These are phyloP conservation scores for Cryptococcus sp. DNA, from an alignment of 1,284 basidiomycete species.

Conservation along the genomic window DNA sequence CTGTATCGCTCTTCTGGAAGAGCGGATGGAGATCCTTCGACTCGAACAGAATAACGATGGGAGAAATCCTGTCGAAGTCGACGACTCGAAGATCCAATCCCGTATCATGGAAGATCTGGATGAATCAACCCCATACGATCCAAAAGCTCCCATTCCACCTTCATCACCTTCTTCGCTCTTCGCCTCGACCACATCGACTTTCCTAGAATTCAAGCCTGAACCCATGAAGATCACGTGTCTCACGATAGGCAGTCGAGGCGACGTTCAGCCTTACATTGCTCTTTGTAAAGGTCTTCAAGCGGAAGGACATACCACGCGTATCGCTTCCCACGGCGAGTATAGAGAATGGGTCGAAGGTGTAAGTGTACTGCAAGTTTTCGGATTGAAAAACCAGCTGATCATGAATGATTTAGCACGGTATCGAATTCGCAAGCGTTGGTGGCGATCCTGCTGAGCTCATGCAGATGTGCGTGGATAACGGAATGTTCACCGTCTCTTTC, in stretches of 20 bases:
- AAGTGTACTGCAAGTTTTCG: slow-evolving; percentile 47
- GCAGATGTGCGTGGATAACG: slow-evolving; percentile 93
- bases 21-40: slow-evolving; percentile 73
- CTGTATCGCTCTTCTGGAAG: slow-evolving; percentile 72
- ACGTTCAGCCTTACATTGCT: slow-evolving; percentile 93
- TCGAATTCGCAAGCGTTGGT: slow-evolving; percentile 89
- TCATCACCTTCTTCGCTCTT: slow-evolving; percentile 64
- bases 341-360: slow-evolving; percentile 92
- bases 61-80: slow-evolving; percentile 1
- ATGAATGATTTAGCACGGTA: slow-evolving; percentile 66
- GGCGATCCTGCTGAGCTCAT: slow-evolving; percentile 96
- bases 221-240: slow-evolving; percentile 85
- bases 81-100: slow-evolving; percentile 27
- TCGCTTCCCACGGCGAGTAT: slow-evolving; percentile 80
- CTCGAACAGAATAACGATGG: slow-evolving; percentile 36
- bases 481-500: slow-evolving; percentile 93
- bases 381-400: slow-evolving; percentile 2
- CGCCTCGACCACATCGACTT: slow-evolving; percentile 85
- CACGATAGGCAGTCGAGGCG: slow-evolving; percentile 91
- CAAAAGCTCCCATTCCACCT: slow-evolving; percentile 57
- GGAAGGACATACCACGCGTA: slow-evolving; percentile 57
- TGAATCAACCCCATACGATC: slow-evolving; percentile 21
- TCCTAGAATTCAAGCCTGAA: slow-evolving; percentile 90
- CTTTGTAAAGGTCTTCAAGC: slow-evolving; percentile 87
- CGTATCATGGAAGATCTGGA: slow-evolving; percentile 46